Evolutionary conservation across 1,284 basidiomycete genomes (phyloP), one percentile per base, ranked within the genome.

Genomic region (Nidula niveotomentosa): DNA sequence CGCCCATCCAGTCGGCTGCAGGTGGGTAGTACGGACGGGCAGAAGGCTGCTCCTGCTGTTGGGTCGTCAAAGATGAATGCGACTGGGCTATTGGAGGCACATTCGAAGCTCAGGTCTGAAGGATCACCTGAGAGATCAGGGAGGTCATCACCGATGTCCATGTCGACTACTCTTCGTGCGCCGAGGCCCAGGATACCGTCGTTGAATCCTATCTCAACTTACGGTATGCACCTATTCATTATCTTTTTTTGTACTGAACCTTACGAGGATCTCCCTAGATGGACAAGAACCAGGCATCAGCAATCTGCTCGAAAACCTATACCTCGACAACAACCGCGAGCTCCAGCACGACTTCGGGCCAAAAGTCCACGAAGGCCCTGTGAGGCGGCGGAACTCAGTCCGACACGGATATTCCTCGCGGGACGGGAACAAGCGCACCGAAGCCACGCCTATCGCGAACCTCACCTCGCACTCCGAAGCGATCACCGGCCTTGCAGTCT

Each of bases 311-410:
- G 94, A 97, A 65, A 90, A 92, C 53, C 77, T 95, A n/a, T 96
- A 94, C 66, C 76, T 94, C 48, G 93, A 96, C 65, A 93, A 88
- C 60, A 87, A 83, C 64, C 85, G 88, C 36, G 93, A 96, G 60
- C 79, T 93, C 1, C 85, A 93, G 56, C 80, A 88, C 37, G 94
- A 98, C 65, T 96, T 98, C 65, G 95, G 94, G 4, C 93, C 94
- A 1, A 84, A 82, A 50, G 84, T 95, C 2, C 88, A 90, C 60
- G 88, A 91, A 58, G 88, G 89, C 0, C 90, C 92, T 10, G 72
- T 88, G 9, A 85, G 91, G 37, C 80, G 91, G 43, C 86, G 91
- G 7, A 91, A 86, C 60, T 75, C 86, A 0, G 79, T 80, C 9
- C 78, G 90, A 36, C 84, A 91, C 64, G 79, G 77, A 58, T 81